Evolutionary conservation across 805 yeast genomes (phyloP), one percentile per base, ranked within the genome.

Genomic region (Teunomyces lycoperdinae): DNA sequence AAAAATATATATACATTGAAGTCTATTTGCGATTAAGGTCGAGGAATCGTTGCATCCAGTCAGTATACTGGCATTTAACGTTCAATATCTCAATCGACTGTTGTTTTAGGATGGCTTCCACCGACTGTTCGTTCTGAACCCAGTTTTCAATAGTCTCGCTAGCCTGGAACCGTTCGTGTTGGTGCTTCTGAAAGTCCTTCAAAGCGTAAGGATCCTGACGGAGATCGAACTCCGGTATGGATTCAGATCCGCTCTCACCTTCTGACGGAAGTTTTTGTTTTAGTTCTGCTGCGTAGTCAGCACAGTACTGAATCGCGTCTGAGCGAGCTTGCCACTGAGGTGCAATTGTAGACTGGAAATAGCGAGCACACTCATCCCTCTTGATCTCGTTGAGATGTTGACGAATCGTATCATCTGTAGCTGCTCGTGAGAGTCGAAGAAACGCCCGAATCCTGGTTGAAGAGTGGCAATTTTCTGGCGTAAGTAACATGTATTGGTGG

Each of bases 121-220:
- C 66, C 1, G 53, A 36, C 10, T 44, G 34, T 50, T 73, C 77
- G 50, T 70, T 73, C 3, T 51, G 50, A 16, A 64, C 62, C 78
- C 78, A 73, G 33, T 56, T 58, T 16, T 67, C 69, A 5, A 73
- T 58, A 8, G 57, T 45, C 31, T 65, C 69, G 42, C 68, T 60
- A 27, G 57, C 53, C 3, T 55, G 48, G 39, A 49, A 66, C 45
- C 58, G 66, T 10, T 56, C 51, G n/a, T 61, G 54, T 3, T 63
- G 14, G 28, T 50, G 43, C 16, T 58, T 57, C 8, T 55, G 57
- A 39, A 63, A 56, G 44, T 58, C 53, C 44, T 55, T 59, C 20
- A 51, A 48, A 5, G 77, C 76, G 42, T 73, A 73, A 0, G 78
- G 78, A 49, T 73, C 74, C 2, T 61, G 47, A 28, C 74, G 54